Conservation (phyloP, 257 asterid genomes). For the Gardenia jasminoides region DNA sequence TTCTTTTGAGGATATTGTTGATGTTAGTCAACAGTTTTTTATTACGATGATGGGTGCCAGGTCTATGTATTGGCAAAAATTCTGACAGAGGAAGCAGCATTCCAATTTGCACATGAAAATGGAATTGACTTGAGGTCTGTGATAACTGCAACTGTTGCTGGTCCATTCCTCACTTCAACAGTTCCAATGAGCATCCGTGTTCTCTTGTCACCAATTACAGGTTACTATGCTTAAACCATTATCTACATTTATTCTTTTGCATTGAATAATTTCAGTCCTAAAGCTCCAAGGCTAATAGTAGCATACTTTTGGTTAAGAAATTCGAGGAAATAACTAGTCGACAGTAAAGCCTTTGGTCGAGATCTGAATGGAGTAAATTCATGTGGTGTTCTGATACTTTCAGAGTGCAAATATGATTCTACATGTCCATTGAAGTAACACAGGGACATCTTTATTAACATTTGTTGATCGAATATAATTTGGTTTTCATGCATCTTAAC, state of each 20-base stretch:
- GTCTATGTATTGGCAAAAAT: slow-evolving; percentile 66
- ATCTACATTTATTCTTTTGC: background rate
- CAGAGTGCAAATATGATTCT: background rate
- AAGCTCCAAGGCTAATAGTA: too few species aligned
- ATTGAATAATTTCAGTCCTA: too few species aligned
- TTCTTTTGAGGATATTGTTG: background rate
- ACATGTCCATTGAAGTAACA: background rate
- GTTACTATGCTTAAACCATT: slow-evolving; percentile 22
- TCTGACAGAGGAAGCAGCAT: slow-evolving; percentile 71
- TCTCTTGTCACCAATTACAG: slow-evolving; percentile 74
- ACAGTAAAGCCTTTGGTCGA: too few species aligned
- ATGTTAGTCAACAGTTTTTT: background rate
- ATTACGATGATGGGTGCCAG: slow-evolving; percentile 27
- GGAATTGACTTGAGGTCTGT: slow-evolving; percentile 64
- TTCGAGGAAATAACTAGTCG: too few species aligned
- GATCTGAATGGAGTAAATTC: too few species aligned
- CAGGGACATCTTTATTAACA: background rate
- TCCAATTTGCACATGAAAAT: slow-evolving; percentile 60
- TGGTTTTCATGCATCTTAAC: background rate
- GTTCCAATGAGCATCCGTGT: slow-evolving; percentile 78
- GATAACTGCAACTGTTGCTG: slow-evolving; percentile 72
- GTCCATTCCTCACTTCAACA: slow-evolving; percentile 68
- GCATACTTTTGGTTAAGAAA: too few species aligned
- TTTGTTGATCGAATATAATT: background rate
- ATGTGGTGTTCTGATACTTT: background rate